Conservation (phyloP, 352 stramenopile species). For the Pythium brachiatum region DNA sequence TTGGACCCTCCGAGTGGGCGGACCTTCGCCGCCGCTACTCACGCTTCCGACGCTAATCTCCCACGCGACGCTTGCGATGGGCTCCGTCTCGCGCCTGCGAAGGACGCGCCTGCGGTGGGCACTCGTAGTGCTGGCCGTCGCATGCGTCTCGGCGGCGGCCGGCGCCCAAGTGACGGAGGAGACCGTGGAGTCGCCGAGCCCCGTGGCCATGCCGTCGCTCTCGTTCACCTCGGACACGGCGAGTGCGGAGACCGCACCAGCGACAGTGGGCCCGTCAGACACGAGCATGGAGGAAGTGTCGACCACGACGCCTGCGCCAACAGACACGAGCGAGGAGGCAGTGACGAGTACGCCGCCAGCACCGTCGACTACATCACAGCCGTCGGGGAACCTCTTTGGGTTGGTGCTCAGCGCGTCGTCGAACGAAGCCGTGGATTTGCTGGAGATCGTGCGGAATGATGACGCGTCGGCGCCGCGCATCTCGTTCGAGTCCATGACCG, state of each 20-base stretch:
- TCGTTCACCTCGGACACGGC: neutral
- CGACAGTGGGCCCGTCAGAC: neutral
- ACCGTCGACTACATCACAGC: neutral
- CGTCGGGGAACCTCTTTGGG: constrained; percentile 5
- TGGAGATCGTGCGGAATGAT: constrained; percentile 21
- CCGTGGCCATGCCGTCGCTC: neutral
- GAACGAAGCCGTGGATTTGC: constrained; percentile 13
- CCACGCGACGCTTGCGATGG: neutral
- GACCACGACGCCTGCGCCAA: neutral
- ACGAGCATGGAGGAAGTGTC: neutral
- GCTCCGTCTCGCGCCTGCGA: neutral
- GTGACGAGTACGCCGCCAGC: neutral
- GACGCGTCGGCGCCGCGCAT: constrained; percentile 13
- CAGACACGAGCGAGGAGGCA: neutral
- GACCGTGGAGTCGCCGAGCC: neutral
- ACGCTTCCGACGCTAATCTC: neutral
- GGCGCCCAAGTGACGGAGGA: neutral
- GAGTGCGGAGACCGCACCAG: neutral
- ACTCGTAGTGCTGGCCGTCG: neutral
- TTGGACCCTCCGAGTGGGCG: neutral
- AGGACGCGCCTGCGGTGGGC: neutral
- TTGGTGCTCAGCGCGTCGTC: constrained; percentile 16
- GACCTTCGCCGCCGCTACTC: neutral
- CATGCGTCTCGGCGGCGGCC: neutral
- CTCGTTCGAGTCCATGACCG: constrained; percentile 24